These are phyloP conservation scores for Nitzschia sp. DNA, from an alignment of 108 stramenopile species.

Conservation along the genomic window DNA sequence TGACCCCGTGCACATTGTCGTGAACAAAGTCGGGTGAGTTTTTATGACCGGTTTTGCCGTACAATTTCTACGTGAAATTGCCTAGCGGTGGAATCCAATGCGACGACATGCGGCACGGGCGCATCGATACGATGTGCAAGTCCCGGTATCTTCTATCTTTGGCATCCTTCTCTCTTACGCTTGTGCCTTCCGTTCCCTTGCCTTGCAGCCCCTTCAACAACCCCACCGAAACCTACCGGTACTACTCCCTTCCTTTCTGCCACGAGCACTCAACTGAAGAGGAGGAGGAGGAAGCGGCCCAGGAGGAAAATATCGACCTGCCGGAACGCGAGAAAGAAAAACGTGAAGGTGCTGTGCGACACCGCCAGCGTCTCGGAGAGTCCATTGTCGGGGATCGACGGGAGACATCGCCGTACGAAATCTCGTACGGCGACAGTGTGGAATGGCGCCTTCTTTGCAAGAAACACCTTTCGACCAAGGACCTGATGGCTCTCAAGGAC, in stretches of 20 bases:
- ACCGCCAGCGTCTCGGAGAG: constrained; percentile 89
- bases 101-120: background rate
- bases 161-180: background rate
- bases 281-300: constrained; percentile 58
- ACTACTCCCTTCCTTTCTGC: constrained; percentile 98
- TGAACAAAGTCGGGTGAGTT: constrained; percentile 91
- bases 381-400: constrained; percentile 93
- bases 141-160: background rate
- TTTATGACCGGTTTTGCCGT: constrained; percentile 8
- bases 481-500: constrained; percentile 74
- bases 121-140: background rate
- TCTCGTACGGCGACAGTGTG: constrained; percentile 80
- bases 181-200: background rate
- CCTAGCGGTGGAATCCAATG: background rate
- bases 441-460: constrained; percentile 92
- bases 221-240: constrained; percentile 98
- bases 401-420: constrained; percentile 88
- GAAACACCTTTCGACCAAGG: constrained; percentile 49
- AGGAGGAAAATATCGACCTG: constrained; percentile 40
- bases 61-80: constrained; percentile 6
- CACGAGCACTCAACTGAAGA: constrained; percentile 67
- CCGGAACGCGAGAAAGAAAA: constrained; percentile 25
- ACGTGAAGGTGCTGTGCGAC: constrained; percentile 58
- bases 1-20: constrained; percentile 77
- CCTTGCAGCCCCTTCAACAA: constrained; percentile 94